Percentiles rank a stretch among this genome's conserved stretches.
Conservation (phyloP, 805 yeast genomes). For the Suhomyces sp. region DNA sequence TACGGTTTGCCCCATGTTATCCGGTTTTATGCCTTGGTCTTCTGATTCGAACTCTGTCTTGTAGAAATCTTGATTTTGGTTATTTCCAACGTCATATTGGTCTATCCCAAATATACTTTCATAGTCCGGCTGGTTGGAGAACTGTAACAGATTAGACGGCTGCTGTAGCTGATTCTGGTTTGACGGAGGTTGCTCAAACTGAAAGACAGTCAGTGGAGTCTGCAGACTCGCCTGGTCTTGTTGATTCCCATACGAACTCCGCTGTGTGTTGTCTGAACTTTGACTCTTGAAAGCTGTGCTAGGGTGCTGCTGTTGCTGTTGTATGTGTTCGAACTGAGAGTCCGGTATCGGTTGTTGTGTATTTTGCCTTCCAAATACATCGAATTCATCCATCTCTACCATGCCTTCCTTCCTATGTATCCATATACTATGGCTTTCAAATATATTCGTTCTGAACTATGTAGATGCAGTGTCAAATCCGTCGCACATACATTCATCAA, state of each 20-base stretch:
- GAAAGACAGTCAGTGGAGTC: background rate
- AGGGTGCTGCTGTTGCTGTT: background rate
- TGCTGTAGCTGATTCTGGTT: background rate
- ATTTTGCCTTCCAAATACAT: slow-evolving; percentile 1
- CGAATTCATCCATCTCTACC: slow-evolving; percentile 2
- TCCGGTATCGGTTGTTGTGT: background rate
- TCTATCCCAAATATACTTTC: slow-evolving; percentile 6
- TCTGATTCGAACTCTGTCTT: background rate
- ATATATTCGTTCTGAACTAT: background rate
- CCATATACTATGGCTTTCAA: background rate
- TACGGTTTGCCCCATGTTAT: slow-evolving; percentile 1
- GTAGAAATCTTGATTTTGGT: background rate
- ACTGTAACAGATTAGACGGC: background rate
- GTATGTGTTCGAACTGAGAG: background rate
- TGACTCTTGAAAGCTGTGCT: background rate
- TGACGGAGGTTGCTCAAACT: background rate
- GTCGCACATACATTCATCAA: background rate
- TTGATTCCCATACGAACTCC: background rate
- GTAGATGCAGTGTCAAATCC: background rate
- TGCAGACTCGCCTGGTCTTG: background rate
- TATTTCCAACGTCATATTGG: slow-evolving; percentile 1
- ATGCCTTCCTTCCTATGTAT: background rate
- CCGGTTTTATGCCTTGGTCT: background rate
- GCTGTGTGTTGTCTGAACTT: background rate
- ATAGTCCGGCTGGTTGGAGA: slow-evolving; percentile 4